Conservation (phyloP, 305 asterid species). For the Solanum chacoense region DNA sequence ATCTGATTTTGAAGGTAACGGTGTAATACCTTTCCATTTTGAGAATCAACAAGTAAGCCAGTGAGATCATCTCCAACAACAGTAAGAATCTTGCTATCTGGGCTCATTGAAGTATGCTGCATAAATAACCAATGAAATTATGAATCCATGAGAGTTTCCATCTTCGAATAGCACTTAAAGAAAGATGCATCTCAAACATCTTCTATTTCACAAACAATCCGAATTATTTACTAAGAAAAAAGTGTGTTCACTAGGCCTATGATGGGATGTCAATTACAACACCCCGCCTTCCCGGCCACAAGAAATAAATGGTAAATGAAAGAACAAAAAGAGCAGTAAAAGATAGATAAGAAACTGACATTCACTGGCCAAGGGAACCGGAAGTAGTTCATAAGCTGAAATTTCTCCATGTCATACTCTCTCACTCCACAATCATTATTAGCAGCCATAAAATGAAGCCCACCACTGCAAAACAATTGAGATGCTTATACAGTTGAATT, state of each 20-base stretch:
- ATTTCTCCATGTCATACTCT: slow-evolving; percentile 67
- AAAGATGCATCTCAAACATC: background rate
- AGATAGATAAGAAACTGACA: slow-evolving; percentile 19
- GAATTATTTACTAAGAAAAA: background rate
- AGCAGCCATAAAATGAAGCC: slow-evolving; percentile 48
- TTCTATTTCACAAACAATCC: background rate
- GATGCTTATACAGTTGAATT: background rate
- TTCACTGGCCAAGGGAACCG: slow-evolving; percentile 76
- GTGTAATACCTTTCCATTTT: slow-evolving; percentile 53
- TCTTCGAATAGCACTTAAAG: background rate
- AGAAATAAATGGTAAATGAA: background rate
- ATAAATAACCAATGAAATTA: background rate
- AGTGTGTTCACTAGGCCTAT: background rate
- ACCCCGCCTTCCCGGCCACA: background rate
- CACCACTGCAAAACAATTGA: slow-evolving; percentile 35
- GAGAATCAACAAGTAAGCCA: slow-evolving; percentile 58
- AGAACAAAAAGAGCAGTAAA: background rate
- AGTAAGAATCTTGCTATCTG: slow-evolving; percentile 55
- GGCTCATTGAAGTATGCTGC: slow-evolving; percentile 80
- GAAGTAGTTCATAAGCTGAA: slow-evolving; percentile 59
- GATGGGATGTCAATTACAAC: background rate
- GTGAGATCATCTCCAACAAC: slow-evolving; percentile 65
- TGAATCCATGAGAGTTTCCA: background rate
- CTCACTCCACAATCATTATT: slow-evolving; percentile 59
- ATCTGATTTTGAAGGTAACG: background rate